phyloP scores from a whole-genome alignment of 1,284 basidiomycete genomes.

The Naganishia sp. region DNA sequence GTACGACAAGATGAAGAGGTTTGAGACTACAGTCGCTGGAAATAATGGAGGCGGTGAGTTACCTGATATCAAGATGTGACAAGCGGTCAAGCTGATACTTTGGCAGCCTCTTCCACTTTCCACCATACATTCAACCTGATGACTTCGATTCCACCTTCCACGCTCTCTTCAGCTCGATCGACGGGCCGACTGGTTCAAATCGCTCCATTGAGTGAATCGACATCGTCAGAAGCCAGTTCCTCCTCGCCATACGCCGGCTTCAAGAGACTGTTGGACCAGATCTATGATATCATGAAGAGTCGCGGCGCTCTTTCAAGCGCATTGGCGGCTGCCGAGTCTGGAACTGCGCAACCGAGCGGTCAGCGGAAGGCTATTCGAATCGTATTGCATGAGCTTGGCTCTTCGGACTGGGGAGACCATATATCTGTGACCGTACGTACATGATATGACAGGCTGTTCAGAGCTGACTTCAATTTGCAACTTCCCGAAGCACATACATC shows the following conservation, averaged over 20 bases:
- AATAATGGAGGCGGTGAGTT: slow-evolving; percentile 23
- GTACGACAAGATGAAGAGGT: slow-evolving; percentile 87
- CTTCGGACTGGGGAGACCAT: slow-evolving; percentile 69
- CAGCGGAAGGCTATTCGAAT: slow-evolving; percentile 57
- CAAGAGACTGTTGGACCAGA: slow-evolving; percentile 9
- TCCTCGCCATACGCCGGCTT: slow-evolving; percentile 8
- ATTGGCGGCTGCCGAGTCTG: background rate
- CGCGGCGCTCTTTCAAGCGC: slow-evolving; percentile 8
- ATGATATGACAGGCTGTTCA: slow-evolving; percentile 1
- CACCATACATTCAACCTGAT: slow-evolving; percentile 32
- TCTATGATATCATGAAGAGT: background rate
- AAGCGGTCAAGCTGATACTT: background rate
- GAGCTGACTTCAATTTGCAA: background rate
- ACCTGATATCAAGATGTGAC: background rate
- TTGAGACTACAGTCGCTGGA: slow-evolving; percentile 73
- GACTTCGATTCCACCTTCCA: slow-evolving; percentile 21
- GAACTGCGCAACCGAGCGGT: background rate
- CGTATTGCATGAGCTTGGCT: slow-evolving; percentile 70
- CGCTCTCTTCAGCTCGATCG: slow-evolving; percentile 9
- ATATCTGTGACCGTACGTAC: slow-evolving; percentile 58
- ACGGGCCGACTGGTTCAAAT: slow-evolving; percentile 14
- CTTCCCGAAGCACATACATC: slow-evolving; percentile 63
- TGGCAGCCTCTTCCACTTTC: slow-evolving; percentile 19
- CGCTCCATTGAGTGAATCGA: background rate
- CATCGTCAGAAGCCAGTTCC: background rate